Percentiles rank a stretch among this genome's conserved stretches.
Conservation (phyloP, 2,329 filamentous ascomycete species). For the Fusarium robinianum region DNA sequence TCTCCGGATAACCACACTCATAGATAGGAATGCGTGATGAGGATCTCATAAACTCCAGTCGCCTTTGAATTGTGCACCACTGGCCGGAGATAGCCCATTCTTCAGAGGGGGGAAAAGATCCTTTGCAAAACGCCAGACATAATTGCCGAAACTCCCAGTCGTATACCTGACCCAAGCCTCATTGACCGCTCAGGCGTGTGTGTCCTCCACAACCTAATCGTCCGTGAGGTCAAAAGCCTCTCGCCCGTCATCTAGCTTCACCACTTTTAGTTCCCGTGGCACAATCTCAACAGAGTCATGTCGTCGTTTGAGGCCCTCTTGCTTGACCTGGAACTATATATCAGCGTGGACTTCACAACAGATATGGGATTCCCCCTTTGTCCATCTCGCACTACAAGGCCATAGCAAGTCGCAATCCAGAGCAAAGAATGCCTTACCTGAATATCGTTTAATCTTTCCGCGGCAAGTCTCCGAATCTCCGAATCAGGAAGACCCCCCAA, state of each 20-base stretch:
- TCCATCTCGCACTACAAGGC: too few relatives aligned
- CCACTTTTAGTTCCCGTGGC: constrained; percentile 14
- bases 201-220: not conserved
- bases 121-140: too few relatives aligned
- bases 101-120: too few relatives aligned
- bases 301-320: constrained; percentile 19
- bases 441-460: constrained; percentile 20
- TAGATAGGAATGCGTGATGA: too few relatives aligned
- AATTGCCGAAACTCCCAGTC: too few relatives aligned
- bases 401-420: too few relatives aligned
- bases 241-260: constrained; percentile 17
- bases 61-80: too few relatives aligned
- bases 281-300: not conserved
- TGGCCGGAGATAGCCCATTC: too few relatives aligned
- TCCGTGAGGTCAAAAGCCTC: constrained; percentile 26
- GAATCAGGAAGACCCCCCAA: constrained; percentile 13
- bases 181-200: not conserved
- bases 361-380: too few relatives aligned
- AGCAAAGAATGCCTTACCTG: constrained; percentile 13
- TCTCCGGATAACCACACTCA: too few relatives aligned
- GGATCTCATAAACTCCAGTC: too few relatives aligned
- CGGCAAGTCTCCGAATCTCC: constrained; percentile 28
- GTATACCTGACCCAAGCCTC: too few relatives aligned
- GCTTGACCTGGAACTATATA: not conserved
- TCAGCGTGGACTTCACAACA: not conserved